Conservation (phyloP, 352 stramenopile species). For the Globisporangium okanoganense region DNA sequence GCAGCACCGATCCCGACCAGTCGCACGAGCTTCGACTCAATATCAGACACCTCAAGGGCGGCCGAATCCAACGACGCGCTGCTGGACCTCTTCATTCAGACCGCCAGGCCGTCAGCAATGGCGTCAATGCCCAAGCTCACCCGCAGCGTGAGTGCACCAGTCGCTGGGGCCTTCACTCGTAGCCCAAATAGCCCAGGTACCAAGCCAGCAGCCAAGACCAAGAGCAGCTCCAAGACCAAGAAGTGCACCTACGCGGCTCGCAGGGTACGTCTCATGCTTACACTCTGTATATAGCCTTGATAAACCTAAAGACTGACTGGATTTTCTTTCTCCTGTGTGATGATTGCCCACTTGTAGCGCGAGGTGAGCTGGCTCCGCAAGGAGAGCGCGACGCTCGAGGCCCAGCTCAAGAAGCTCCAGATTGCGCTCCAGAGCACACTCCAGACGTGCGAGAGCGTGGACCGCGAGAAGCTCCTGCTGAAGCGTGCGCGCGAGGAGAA, state of each 20-base stretch:
- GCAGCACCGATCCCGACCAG: neutral
- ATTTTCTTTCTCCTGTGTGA: constrained; percentile 6
- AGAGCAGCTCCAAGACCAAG: constrained; percentile 33
- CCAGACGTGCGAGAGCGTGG: constrained; percentile 20
- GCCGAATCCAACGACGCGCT: constrained; percentile 1
- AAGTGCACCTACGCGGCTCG: constrained; percentile 63
- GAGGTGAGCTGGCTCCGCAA: constrained; percentile 41
- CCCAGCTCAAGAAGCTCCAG: constrained; percentile 29
- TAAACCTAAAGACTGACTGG: constrained; percentile 8
- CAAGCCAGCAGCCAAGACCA: constrained; percentile 24
- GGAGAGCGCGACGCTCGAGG: constrained; percentile 32
- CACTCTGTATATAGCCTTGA: too few relatives aligned
- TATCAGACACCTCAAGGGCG: neutral
- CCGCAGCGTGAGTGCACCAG: neutral
- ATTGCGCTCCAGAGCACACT: constrained; percentile 12
- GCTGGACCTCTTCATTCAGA: constrained; percentile 11
- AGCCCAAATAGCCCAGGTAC: neutral
- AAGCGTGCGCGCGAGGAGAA: constrained; percentile 36
- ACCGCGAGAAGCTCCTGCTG: constrained; percentile 26
- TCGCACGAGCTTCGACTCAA: neutral
- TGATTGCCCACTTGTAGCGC: constrained; percentile 21
- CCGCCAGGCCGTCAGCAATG: neutral
- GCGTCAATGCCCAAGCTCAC: neutral
- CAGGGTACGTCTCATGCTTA: too few relatives aligned
- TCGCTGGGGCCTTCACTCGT: too few relatives aligned